A percentile compares a stretch with the other conserved stretches of the same genome.
Conservation (phyloP, 345 rosid genomes). For the Melaleuca alternifolia region DNA sequence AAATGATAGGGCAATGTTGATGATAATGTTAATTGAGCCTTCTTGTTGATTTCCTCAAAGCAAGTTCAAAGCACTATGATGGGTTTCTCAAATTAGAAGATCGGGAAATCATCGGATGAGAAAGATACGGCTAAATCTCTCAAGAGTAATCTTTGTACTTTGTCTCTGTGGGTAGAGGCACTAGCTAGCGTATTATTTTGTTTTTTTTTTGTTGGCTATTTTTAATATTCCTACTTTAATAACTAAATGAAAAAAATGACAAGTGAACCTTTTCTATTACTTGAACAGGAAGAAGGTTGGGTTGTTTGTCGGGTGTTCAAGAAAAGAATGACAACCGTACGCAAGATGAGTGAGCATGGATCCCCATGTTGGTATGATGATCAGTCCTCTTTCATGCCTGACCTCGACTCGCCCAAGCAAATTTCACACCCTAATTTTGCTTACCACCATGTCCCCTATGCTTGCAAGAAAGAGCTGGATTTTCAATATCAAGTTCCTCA, state of each 20-base stretch:
- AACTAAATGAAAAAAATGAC: neutral
- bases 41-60: neutral
- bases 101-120: neutral
- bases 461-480: conserved; percentile 56
- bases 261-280: neutral
- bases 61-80: neutral
- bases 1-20: neutral
- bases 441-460: conserved; percentile 25
- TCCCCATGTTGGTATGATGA: conserved; percentile 63
- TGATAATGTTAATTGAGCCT: neutral
- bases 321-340: conserved; percentile 51
- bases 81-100: neutral
- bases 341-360: conserved; percentile 34
- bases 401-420: conserved; percentile 43
- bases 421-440: conserved; percentile 20
- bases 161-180: neutral
- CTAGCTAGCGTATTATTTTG: neutral
- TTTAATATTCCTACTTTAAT: neutral
- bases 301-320: conserved; percentile 94
- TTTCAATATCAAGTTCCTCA: conserved; percentile 30
- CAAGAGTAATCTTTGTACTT: neutral
- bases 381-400: conserved; percentile 42
- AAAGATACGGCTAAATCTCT: neutral
- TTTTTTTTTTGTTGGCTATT: neutral
- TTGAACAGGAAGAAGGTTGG: conserved; percentile 87